These are phyloP conservation scores for Cicer bijugum DNA, from an alignment of 306 rosid genomes.

Conservation along the genomic window DNA sequence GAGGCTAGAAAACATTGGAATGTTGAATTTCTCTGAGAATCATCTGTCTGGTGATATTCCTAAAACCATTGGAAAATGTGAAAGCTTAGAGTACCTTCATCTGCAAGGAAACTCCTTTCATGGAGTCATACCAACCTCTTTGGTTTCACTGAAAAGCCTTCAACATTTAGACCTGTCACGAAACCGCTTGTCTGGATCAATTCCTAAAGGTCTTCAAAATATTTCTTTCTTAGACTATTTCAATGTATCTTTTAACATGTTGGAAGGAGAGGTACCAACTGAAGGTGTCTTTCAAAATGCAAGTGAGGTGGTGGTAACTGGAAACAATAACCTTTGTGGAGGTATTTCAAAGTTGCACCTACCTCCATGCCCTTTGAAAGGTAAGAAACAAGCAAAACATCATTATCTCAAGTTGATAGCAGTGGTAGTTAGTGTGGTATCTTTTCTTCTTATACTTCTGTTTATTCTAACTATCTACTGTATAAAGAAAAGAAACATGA, in stretches of 20 bases:
- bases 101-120: slow-evolving; percentile 46
- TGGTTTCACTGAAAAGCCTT: slow-evolving; percentile 43
- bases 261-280: slow-evolving; percentile 53
- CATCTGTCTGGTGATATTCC: slow-evolving; percentile 50
- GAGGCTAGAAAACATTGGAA: slow-evolving; percentile 2
- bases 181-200: slow-evolving; percentile 47
- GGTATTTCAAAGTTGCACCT: slow-evolving; percentile 42
- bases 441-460: slow-evolving; percentile 14
- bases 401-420: slow-evolving; percentile 17
- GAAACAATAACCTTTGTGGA: slow-evolving; percentile 46
- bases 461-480: neutral
- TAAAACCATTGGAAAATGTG: slow-evolving; percentile 41
- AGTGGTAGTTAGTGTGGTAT: slow-evolving; percentile 26
- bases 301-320: slow-evolving; percentile 17
- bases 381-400: slow-evolving; percentile 15
- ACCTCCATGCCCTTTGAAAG: slow-evolving; percentile 37
- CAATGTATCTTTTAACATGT: slow-evolving; percentile 51
- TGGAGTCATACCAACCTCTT: slow-evolving; percentile 47
- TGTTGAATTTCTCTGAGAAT: slow-evolving; percentile 43
- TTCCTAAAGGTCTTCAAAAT: slow-evolving; percentile 47
- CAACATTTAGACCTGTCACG: slow-evolving; percentile 43
- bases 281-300: slow-evolving; percentile 49
- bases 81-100: slow-evolving; percentile 42
- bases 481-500: slow-evolving; percentile 19
- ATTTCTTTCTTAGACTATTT: slow-evolving; percentile 24